Percentiles rank a stretch among this genome's conserved stretches.
Evolutionary conservation across 2,329 filamentous ascomycete genomes (phyloP).

Genomic region (Cytospora mali): DNA sequence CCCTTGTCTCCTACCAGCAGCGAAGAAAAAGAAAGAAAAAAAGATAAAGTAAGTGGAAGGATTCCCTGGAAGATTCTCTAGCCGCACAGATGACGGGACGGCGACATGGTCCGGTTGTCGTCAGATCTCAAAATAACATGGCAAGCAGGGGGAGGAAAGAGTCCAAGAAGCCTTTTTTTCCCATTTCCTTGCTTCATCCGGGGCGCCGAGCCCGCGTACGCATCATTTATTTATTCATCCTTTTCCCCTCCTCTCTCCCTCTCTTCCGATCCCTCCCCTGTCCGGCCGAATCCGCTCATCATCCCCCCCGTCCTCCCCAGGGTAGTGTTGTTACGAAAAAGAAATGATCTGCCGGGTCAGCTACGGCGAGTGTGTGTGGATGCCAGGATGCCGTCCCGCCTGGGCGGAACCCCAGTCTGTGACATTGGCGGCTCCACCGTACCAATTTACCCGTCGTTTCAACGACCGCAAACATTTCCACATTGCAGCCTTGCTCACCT

Average conservation of each 20-base stretch:
- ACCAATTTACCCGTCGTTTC: conserved; percentile 21
- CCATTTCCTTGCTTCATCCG: not conserved
- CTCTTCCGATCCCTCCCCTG: too few relatives aligned
- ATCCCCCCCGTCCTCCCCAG: not conserved
- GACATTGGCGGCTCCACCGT: conserved; percentile 12
- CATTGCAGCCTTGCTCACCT: not conserved
- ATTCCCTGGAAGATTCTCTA: conserved; percentile 7
- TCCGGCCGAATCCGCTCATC: not conserved
- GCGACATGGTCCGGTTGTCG: conserved; percentile 16
- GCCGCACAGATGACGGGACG: conserved; percentile 16
- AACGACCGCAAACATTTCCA: not conserved
- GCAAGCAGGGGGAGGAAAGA: not conserved
- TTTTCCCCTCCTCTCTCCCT: not conserved
- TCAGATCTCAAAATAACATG: conserved; percentile 18
- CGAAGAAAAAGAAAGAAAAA: not conserved
- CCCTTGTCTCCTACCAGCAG: conserved; percentile 1
- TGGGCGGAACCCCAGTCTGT: conserved; percentile 6
- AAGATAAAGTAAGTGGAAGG: not conserved
- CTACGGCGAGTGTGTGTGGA: not conserved
- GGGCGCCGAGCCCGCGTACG: conserved; percentile 14
- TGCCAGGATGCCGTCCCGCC: conserved; percentile 7
- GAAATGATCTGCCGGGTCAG: conserved; percentile 10
- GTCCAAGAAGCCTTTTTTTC: conserved; percentile 9
- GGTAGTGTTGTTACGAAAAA: conserved; percentile 6
- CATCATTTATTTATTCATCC: conserved; percentile 11